phyloP scores from a whole-genome alignment of 495 filamentous ascomycete species.

The Achaetomiella virescens region DNA sequence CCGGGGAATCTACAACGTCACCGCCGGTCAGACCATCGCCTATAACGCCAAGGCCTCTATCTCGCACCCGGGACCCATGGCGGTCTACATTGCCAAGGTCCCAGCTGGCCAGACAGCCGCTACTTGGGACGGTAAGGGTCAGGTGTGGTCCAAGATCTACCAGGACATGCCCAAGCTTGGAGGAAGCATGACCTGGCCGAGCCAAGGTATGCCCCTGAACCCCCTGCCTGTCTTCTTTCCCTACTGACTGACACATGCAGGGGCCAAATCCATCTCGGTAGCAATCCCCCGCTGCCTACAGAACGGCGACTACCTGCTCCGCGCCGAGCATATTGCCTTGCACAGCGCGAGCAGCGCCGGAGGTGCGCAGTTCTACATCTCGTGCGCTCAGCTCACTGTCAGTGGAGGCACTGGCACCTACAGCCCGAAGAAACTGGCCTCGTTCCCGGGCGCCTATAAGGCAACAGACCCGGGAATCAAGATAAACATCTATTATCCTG shows the following conservation, averaged over 20 bases:
- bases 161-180: slow-evolving; percentile 38
- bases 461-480: slow-evolving; percentile 31
- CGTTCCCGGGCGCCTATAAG: slow-evolving; percentile 33
- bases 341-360: slow-evolving; percentile 32
- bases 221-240: neutral
- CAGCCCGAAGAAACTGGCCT: slow-evolving; percentile 23
- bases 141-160: slow-evolving; percentile 50
- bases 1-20: slow-evolving; percentile 36
- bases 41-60: slow-evolving; percentile 44
- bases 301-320: slow-evolving; percentile 45
- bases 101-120: slow-evolving; percentile 40
- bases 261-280: slow-evolving; percentile 34
- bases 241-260: slow-evolving; percentile 3
- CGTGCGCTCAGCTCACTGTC: slow-evolving; percentile 35
- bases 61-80: slow-evolving; percentile 46
- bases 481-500: slow-evolving; percentile 8
- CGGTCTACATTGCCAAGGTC: slow-evolving; percentile 51
- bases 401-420: slow-evolving; percentile 34
- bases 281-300: slow-evolving; percentile 44
- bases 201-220: slow-evolving; percentile 29
- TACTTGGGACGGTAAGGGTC: slow-evolving; percentile 44
- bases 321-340: slow-evolving; percentile 36
- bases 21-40: slow-evolving; percentile 38
- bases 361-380: slow-evolving; percentile 37
- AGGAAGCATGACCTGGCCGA: slow-evolving; percentile 39